Evolutionary conservation across 1,284 basidiomycete species (phyloP).

Genomic region (Leccinum griseonigrum): DNA sequence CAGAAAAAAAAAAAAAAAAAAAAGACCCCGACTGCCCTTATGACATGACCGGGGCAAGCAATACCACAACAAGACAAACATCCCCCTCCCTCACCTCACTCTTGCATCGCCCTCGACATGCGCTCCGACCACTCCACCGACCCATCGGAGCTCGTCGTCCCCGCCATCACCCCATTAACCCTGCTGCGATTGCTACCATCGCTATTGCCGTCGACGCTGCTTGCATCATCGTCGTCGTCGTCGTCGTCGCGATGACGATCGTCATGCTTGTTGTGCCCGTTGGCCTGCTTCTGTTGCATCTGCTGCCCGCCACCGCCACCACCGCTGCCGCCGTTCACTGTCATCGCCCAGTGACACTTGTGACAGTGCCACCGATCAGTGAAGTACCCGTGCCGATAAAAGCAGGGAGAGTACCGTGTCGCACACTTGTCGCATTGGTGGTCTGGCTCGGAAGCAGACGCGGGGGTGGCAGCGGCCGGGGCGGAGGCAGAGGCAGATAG

Average conservation of each 20-base stretch:
- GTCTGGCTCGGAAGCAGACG: conserved; percentile 14
- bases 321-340: background rate
- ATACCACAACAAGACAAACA: background rate
- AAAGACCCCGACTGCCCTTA: background rate
- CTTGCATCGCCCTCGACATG: conserved; percentile 19
- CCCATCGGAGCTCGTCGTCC: background rate
- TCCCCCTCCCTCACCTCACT: conserved; percentile 9
- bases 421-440: conserved; percentile 34
- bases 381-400: conserved; percentile 31
- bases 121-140: conserved; percentile 17
- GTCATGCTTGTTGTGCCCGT: background rate
- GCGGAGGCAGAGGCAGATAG: background rate
- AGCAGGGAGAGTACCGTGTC: conserved; percentile 41
- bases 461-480: background rate
- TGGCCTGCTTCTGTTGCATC: background rate
- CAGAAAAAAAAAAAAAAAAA: background rate
- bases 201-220: background rate
- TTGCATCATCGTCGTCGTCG: background rate
- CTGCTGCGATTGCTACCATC: background rate
- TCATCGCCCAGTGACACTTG: conserved; percentile 46
- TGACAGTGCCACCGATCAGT: conserved; percentile 50
- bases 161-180: background rate
- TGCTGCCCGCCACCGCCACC: background rate
- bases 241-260: background rate
- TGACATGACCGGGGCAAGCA: background rate